A percentile compares a stretch with the other conserved stretches of the same genome.
phyloP scores from a whole-genome alignment of 768 basidiomycete species.

The Coprinopsis strossmayeri region DNA sequence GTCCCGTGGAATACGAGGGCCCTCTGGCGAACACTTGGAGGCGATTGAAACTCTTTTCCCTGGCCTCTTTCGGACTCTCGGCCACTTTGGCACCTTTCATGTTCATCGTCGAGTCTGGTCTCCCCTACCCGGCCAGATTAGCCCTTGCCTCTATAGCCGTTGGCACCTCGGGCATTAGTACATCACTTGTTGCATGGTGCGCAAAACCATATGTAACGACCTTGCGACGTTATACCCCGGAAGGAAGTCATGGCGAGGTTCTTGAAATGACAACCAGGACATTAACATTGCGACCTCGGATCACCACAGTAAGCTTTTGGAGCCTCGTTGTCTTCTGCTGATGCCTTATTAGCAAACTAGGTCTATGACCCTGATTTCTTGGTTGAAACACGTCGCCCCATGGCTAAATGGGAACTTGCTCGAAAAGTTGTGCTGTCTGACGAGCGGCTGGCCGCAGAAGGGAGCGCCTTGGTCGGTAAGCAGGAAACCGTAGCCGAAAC shows the following conservation, averaged over 20 bases:
- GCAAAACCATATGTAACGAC: slow-evolving; percentile 69
- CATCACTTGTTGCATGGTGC: slow-evolving; percentile 64
- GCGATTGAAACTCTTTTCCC: slow-evolving; percentile 75
- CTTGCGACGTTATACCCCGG: slow-evolving; percentile 45
- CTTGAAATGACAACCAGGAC: slow-evolving; percentile 69
- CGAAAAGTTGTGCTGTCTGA: slow-evolving; percentile 41
- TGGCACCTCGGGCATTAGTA: slow-evolving; percentile 67
- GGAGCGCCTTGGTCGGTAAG: slow-evolving; percentile 31
- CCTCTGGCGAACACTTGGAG: slow-evolving; percentile 70
- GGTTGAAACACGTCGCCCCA: slow-evolving; percentile 56
- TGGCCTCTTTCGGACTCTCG: slow-evolving; percentile 69
- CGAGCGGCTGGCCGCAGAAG: slow-evolving; percentile 24
- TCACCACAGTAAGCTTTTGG: slow-evolving; percentile 52
- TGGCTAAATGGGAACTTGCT: slow-evolving; percentile 80
- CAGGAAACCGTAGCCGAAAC: slow-evolving; percentile 85
- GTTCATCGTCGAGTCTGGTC: slow-evolving; percentile 71
- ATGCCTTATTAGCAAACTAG: too few species aligned
- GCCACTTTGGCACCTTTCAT: slow-evolving; percentile 70
- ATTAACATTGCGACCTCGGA: slow-evolving; percentile 48
- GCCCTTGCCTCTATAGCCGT: slow-evolving; percentile 66
- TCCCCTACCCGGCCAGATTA: slow-evolving; percentile 63
- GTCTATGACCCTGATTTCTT: slow-evolving; percentile 72
- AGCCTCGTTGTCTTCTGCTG: too few species aligned
- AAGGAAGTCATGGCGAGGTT: slow-evolving; percentile 39
- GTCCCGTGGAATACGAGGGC: slow-evolving; percentile 51